Conservation (phyloP, 176 grass and related monocot genomes). For the Carex pumila region DNA sequence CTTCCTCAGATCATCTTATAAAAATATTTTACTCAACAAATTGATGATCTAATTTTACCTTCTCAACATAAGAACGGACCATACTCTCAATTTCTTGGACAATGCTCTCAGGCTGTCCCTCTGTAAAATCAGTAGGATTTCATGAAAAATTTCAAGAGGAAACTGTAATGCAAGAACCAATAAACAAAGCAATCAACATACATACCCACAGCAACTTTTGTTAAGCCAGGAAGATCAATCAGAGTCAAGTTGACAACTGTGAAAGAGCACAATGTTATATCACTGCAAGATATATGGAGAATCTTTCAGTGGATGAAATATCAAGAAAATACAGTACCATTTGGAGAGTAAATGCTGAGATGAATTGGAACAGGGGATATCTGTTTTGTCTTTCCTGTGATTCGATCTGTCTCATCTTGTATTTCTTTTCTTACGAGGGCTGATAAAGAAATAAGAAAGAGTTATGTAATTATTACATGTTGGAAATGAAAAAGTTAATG, state of each 20-base stretch:
- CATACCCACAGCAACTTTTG: constrained; percentile 86
- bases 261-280: constrained; percentile 20
- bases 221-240: constrained; percentile 88
- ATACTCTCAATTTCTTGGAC: constrained; percentile 90
- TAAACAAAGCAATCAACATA: background rate
- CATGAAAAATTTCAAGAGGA: background rate
- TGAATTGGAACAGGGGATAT: constrained; percentile 96
- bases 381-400: constrained; percentile 80
- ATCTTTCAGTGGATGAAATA: background rate
- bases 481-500: background rate
- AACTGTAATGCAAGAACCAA: constrained; percentile 2
- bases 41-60: constrained; percentile 41
- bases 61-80: constrained; percentile 69
- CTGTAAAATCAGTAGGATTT: constrained; percentile 45
- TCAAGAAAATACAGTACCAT: constrained; percentile 23
- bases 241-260: constrained; percentile 93
- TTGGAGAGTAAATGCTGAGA: constrained; percentile 92
- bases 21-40: background rate
- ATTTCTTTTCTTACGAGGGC: constrained; percentile 92
- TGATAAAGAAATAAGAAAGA: constrained; percentile 25
- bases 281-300: background rate
- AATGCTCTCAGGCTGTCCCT: constrained; percentile 83
- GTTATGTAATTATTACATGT: background rate
- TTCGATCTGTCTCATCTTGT: constrained; percentile 79
- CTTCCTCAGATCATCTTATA: background rate